Evolutionary conservation across 257 asterid genomes (phyloP).

Genomic region (Nicotiana obtusifolia): DNA sequence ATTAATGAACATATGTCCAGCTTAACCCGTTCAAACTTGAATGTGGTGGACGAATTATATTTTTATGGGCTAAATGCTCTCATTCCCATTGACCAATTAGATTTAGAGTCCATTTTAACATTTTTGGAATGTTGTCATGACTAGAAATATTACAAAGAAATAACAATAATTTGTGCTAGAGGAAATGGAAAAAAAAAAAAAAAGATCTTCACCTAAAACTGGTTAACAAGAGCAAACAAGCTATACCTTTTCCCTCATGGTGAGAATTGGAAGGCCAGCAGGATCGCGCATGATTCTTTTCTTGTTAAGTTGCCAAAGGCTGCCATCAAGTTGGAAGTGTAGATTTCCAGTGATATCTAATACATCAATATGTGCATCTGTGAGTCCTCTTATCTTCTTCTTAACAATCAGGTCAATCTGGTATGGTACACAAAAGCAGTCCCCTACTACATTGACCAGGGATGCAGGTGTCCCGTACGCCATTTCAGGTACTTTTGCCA

Average conservation of each 20-base stretch:
- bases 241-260: constrained; percentile 27
- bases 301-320: constrained; percentile 35
- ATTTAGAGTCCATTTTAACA: no score
- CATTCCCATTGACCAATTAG: neutral
- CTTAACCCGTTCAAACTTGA: no score
- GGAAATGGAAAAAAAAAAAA: no score
- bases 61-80: no score
- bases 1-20: no score
- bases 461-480: constrained; percentile 9
- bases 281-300: constrained; percentile 29
- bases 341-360: constrained; percentile 23
- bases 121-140: no score
- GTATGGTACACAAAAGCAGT: constrained; percentile 33
- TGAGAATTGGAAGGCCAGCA: constrained; percentile 22
- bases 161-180: no score
- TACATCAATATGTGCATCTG: constrained; percentile 17
- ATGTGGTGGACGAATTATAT: no score
- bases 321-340: constrained; percentile 30
- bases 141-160: no score
- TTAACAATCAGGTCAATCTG: constrained; percentile 26
- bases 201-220: no score
- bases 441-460: constrained; percentile 19
- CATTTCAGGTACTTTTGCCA: neutral
- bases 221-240: neutral
- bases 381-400: constrained; percentile 16